Evolutionary conservation across 2,329 filamentous ascomycete species (phyloP).

Genomic region (Raffaelea arxii): DNA sequence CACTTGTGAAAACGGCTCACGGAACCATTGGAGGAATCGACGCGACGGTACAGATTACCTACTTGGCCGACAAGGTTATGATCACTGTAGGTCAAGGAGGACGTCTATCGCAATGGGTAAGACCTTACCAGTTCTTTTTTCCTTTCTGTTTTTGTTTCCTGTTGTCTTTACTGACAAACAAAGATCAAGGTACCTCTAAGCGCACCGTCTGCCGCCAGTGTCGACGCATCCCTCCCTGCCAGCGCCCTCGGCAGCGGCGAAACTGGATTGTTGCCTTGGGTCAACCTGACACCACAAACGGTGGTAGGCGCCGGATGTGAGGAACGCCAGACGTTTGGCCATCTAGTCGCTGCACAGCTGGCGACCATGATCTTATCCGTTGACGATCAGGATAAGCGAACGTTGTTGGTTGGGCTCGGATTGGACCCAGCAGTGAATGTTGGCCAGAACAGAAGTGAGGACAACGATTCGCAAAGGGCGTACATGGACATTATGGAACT

Average conservation of each 20-base stretch:
- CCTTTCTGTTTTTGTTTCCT: slow-evolving; percentile 17
- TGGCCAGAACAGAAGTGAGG: slow-evolving; percentile 22
- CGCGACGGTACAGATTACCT: slow-evolving; percentile 66
- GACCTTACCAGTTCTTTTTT: slow-evolving; percentile 13
- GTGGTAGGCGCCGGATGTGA: slow-evolving; percentile 74
- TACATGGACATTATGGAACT: slow-evolving; percentile 60
- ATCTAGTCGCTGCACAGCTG: slow-evolving; percentile 83
- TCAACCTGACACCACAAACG: slow-evolving; percentile 77
- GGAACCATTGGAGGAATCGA: too few relatives aligned
- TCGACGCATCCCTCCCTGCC: slow-evolving; percentile 48
- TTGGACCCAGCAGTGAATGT: slow-evolving; percentile 36
- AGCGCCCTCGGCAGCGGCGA: slow-evolving; percentile 20
- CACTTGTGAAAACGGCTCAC: too few relatives aligned
- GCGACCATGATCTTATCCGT: slow-evolving; percentile 68
- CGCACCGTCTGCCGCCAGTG: slow-evolving; percentile 52
- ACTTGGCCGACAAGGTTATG: slow-evolving; percentile 84
- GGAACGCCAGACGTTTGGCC: slow-evolving; percentile 72
- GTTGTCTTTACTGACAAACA: not conserved
- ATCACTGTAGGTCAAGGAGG: slow-evolving; percentile 83
- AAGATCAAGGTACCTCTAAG: slow-evolving; percentile 72
- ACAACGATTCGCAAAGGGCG: slow-evolving; percentile 25
- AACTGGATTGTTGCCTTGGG: slow-evolving; percentile 53
- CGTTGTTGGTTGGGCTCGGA: slow-evolving; percentile 52
- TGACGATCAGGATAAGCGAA: slow-evolving; percentile 53
- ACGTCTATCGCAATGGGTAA: slow-evolving; percentile 83